Evolutionary conservation across 2,329 filamentous ascomycete species (phyloP), one percentile per base, ranked within the genome.

Genomic region (Xylariaceae sp.): DNA sequence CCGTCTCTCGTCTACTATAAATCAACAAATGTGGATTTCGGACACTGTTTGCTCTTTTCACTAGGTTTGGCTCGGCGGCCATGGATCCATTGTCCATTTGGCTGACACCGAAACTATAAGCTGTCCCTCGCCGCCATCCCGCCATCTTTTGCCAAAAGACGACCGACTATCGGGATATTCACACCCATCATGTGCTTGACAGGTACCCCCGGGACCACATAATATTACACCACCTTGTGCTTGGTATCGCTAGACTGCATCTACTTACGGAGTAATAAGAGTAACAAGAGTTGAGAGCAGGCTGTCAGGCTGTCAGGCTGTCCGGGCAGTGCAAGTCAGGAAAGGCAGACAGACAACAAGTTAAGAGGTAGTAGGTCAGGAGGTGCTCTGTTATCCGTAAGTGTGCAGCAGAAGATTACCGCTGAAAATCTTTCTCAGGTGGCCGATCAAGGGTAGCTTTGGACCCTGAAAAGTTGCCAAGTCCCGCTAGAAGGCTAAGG

Each of bases 401-500:
- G n/a, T n/a, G n/a, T n/a, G n/a, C n/a, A n/a, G n/a, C n/a, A n/a
- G n/a, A n/a, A n/a, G n/a, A n/a, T n/a, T 41, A 47, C 12, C 41
- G 41, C 45, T 40, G 57, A 57, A 54, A 57, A 60, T 57, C 48
- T 57, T 54, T 60, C 44, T 54, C 57, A 29, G 48, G 37, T 29
- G 21, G 57, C 51, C 54, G 54, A 60, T 60, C 57, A 48, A 60
- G 57, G 57, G 57, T 60, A 60, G 57, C 57, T 50, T 43, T 48
- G 50, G 43, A 47, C 47, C 42, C 53, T 20, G 41, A 43, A 44
- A 23, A 37, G 14, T 18, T 29, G n/a, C 14, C 21, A 23, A 45
- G n/a, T 16, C 9, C n/a, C 43, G 32, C 32, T n/a, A n/a, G 20
- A 43, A 43, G 20, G 41, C 14, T n/a, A n/a, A n/a, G n/a, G n/a